Base-by-base conservation (phyloP, 306 rosid genomes). In the Malus sylvestris region DNA sequence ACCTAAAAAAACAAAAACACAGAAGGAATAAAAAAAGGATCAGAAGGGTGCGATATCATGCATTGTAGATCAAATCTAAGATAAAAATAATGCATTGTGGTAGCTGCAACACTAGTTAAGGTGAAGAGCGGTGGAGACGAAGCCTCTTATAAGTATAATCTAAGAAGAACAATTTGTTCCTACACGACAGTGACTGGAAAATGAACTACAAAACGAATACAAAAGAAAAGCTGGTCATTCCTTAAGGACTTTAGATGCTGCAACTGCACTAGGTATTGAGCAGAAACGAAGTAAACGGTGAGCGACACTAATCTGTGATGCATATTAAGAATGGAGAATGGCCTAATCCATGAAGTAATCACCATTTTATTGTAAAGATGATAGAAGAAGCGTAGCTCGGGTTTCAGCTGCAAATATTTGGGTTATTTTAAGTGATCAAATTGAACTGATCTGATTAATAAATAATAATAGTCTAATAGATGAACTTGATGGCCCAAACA, bases 1-100 rank as follows among this genome's bases (percentile, higher is more conserved):
- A 73, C 99, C 99, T 96, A 53, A 75, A 25, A 46, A 15, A 6
- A 38, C 42, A 6, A 35, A 78, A 32, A 5, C 7, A 33, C 35
- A 33, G 35, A 33, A 33, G 35, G 0, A 4, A 23, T 23, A 23
- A 32, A 32, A 32, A 32, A 32, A 32, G 0, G 0, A 63, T 89
- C 68, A 86, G 81, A 74, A 81, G n/a, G 68, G 64, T 60, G 32
- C 44, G 61, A 69, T 18, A 69, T 18, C 45, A 10, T 60, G 67
- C 67, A 29, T 66, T 35, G 57, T 22, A 53, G 70, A 70, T 66
- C 59, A 69, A 77, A 25, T 70, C 33, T 62, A 62, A 11, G 60
- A 62, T 61, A 10, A 78, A 68, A 38, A 22, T 38, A 60, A 22
- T 35, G 42, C 69, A 73, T 29, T 30, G 68, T 18, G 68, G 64